Evolutionary conservation across 2,329 filamentous ascomycete species (phyloP).

Genomic region (Ophiocordyceps australis): DNA sequence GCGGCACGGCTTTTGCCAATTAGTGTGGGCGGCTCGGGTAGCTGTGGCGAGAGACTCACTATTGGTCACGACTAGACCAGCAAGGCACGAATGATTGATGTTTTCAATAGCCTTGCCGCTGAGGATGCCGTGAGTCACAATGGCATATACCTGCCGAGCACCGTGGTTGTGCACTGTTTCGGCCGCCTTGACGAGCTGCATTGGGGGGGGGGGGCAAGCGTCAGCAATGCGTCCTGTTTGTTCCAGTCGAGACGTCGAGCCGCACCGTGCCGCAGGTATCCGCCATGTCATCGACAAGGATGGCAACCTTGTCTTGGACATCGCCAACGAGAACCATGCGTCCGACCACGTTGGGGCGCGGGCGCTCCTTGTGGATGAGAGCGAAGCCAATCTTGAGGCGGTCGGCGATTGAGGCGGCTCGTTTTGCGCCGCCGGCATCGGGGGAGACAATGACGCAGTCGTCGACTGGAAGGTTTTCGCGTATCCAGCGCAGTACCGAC

Average conservation of each 20-base stretch:
- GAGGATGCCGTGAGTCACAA: constrained; percentile 88
- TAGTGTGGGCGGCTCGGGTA: not conserved
- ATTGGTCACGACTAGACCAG: not conserved
- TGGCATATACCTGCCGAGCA: constrained; percentile 75
- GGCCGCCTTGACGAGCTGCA: constrained; percentile 34
- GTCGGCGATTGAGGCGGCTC: constrained; percentile 89
- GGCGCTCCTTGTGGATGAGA: constrained; percentile 92
- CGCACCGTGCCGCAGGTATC: constrained; percentile 38
- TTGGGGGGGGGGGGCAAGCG: no score
- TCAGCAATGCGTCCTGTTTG: constrained; percentile 77
- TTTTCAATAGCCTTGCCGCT: constrained; percentile 69
- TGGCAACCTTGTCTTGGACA: constrained; percentile 63
- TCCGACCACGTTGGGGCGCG: constrained; percentile 62
- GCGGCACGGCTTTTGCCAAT: constrained; percentile 13
- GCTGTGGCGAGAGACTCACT: not conserved
- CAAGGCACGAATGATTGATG: not conserved
- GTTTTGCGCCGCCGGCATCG: constrained; percentile 90
- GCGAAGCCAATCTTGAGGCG: constrained; percentile 88
- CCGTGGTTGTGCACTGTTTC: constrained; percentile 95
- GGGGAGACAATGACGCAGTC: constrained; percentile 88
- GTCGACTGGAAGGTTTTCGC: constrained; percentile 59
- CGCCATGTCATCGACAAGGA: constrained; percentile 84
- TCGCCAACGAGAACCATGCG: constrained; percentile 89
- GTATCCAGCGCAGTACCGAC: constrained; percentile 51
- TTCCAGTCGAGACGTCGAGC: constrained; percentile 13